These are phyloP conservation scores for Aspergillus intermedius DNA, from an alignment of 2,329 filamentous ascomycete genomes.

Conservation along the genomic window DNA sequence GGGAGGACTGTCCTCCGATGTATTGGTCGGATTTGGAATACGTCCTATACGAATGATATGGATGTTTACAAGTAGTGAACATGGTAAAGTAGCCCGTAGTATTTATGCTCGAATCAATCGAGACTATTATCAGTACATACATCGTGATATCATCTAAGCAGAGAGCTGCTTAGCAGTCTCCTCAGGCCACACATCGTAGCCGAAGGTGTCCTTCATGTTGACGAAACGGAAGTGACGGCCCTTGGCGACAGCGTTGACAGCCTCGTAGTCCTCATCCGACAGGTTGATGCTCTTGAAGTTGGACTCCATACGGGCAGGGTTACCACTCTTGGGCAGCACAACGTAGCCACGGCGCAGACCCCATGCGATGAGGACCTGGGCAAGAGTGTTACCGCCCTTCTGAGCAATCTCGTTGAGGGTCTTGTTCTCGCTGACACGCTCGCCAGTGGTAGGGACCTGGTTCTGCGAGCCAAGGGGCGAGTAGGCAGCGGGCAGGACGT, in stretches of 20 bases:
- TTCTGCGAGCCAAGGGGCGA: slow-evolving; percentile 56
- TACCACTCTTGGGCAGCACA: slow-evolving; percentile 65
- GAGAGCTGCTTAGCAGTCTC: slow-evolving; percentile 39
- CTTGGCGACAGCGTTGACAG: slow-evolving; percentile 57
- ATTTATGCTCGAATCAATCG: neutral
- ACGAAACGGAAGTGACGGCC: slow-evolving; percentile 65
- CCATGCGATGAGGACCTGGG: slow-evolving; percentile 60
- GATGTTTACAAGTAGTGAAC: neutral
- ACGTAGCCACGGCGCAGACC: slow-evolving; percentile 60
- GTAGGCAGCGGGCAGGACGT: slow-evolving; percentile 38
- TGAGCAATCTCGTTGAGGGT: slow-evolving; percentile 54
- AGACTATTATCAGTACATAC: too few species aligned
- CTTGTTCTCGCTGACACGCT: slow-evolving; percentile 57
- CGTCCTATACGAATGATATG: neutral
- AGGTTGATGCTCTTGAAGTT: slow-evolving; percentile 61
- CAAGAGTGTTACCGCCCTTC: slow-evolving; percentile 52
- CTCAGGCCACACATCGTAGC: slow-evolving; percentile 64
- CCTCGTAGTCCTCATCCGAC: slow-evolving; percentile 51
- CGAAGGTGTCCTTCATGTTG: slow-evolving; percentile 77
- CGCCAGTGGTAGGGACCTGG: slow-evolving; percentile 61
- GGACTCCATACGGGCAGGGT: slow-evolving; percentile 58
- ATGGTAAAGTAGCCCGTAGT: neutral
- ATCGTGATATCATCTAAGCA: slow-evolving; percentile 12
- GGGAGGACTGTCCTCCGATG: neutral
- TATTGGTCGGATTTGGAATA: neutral